Evolutionary conservation across 2,329 filamentous ascomycete species (phyloP).

Genomic region (Didymella lethalis): DNA sequence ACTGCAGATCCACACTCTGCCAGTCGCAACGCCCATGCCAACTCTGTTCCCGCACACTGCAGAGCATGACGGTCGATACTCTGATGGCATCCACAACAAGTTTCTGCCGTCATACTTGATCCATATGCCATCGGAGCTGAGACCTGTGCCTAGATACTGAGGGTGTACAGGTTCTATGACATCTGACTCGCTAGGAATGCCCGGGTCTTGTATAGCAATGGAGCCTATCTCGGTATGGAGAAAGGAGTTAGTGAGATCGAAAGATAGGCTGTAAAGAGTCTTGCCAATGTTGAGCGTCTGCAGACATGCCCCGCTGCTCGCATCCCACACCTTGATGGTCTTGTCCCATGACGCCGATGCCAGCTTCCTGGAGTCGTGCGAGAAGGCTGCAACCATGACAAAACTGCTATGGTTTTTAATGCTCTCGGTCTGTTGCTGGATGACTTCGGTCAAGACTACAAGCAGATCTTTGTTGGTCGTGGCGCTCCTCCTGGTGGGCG

Average conservation of each 20-base stretch:
- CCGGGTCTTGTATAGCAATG: too few relatives aligned
- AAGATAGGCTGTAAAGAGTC: too few relatives aligned
- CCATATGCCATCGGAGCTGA: background rate
- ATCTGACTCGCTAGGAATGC: background rate
- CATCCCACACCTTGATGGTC: too few relatives aligned
- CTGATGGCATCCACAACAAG: background rate
- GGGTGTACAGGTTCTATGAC: background rate
- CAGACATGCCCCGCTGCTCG: too few relatives aligned
- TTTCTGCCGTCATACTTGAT: background rate
- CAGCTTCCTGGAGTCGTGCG: too few relatives aligned
- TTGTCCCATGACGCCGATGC: too few relatives aligned
- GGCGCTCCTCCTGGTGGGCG: background rate
- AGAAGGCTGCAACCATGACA: too few relatives aligned
- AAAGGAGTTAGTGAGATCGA: too few relatives aligned
- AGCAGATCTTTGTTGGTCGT: background rate
- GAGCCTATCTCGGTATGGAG: too few relatives aligned
- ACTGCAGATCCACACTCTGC: background rate
- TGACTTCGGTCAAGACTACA: background rate
- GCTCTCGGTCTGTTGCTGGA: background rate
- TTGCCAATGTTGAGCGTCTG: too few relatives aligned
- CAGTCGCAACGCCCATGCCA: background rate
- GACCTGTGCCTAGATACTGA: background rate
- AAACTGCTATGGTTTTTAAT: background rate
- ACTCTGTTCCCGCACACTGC: background rate
- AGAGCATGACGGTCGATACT: background rate